A percentile compares a stretch with the other conserved stretches of the same genome.
Evolutionary conservation across 495 filamentous ascomycete species (phyloP).

Genomic region (Talaromyces adpressus): DNA sequence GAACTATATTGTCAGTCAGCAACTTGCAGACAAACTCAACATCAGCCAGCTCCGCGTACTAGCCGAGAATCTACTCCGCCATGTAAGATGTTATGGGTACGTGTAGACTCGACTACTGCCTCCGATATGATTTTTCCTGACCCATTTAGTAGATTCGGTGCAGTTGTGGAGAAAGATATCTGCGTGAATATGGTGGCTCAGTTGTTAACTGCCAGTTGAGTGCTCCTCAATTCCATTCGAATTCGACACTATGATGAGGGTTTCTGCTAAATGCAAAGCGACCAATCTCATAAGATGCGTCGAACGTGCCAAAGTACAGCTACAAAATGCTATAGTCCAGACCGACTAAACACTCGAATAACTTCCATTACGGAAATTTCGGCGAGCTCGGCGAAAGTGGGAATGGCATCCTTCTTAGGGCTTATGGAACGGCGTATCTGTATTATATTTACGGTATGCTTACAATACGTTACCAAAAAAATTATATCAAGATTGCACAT

Average conservation of each 20-base stretch:
- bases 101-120: background rate
- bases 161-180: background rate
- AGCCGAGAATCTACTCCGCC: background rate
- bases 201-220: background rate
- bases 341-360: background rate
- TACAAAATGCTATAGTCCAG: no score
- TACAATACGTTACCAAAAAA: no score
- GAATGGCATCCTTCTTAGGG: background rate
- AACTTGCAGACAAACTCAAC: constrained; percentile 9
- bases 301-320: no score
- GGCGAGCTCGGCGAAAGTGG: background rate
- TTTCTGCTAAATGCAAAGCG: background rate
- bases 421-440: no score
- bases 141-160: constrained; percentile 6
- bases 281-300: background rate
- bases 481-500: no score
- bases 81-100: background rate
- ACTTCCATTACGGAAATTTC: background rate
- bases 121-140: background rate
- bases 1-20: constrained; percentile 23
- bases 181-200: background rate
- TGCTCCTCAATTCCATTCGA: background rate
- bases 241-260: background rate
- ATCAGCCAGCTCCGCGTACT: background rate
- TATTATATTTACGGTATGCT: no score